These are phyloP conservation scores for Osmanthus fragrans DNA, from an alignment of 257 asterid genomes.

Conservation along the genomic window DNA sequence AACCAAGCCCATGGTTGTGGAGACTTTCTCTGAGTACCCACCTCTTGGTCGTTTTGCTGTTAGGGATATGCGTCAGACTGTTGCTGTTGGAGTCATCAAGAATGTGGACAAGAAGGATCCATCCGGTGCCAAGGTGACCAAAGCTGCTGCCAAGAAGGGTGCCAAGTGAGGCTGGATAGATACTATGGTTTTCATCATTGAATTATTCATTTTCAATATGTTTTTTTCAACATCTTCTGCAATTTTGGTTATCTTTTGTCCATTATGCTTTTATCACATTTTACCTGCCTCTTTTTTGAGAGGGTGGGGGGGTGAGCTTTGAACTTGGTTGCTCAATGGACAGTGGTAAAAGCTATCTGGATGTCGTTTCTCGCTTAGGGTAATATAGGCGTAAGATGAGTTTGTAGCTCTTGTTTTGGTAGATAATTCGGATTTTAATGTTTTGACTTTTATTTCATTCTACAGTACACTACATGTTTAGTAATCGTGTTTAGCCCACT, in stretches of 20 bases:
- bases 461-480: too few relatives aligned
- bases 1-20: conserved; percentile 40
- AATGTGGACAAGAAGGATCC: not conserved
- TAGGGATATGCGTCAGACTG: conserved; percentile 34
- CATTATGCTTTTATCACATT: not conserved
- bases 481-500: too few relatives aligned
- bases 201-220: not conserved
- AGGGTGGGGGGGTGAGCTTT: not conserved
- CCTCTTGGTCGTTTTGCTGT: conserved; percentile 37
- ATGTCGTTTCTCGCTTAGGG: not conserved
- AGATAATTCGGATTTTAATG: too few relatives aligned
- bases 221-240: not conserved
- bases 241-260: not conserved
- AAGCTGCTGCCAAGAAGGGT: not conserved
- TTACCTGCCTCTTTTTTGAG: not conserved
- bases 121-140: not conserved
- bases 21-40: conserved; percentile 38
- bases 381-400: not conserved
- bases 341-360: not conserved
- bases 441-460: too few relatives aligned
- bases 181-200: not conserved
- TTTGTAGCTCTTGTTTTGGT: not conserved
- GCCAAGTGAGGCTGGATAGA: not conserved
- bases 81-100: conserved; percentile 34
- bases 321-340: not conserved